phyloP scores from a whole-genome alignment of 2,329 filamentous ascomycete genomes.

The Drechslerella coelobrocha region DNA sequence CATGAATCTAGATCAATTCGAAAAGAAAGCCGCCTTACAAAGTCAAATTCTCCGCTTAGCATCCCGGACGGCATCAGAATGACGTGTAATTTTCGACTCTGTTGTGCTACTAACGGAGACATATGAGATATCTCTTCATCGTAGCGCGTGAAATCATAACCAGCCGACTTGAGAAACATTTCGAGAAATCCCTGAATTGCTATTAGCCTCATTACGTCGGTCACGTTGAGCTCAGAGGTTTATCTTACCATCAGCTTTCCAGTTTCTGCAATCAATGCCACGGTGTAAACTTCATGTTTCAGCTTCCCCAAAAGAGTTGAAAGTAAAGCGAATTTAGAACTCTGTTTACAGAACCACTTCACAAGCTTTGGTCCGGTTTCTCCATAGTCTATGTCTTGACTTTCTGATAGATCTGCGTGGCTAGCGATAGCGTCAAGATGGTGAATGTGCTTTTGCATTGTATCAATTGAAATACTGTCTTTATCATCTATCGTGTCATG shows the following conservation, averaged over 20 bases:
- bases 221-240: not conserved
- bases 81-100: constrained; percentile 13
- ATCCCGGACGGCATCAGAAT: constrained; percentile 20
- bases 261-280: constrained; percentile 23
- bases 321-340: constrained; percentile 34
- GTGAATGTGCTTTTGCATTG: constrained; percentile 22
- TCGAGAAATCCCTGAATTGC: constrained; percentile 21
- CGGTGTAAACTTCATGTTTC: constrained; percentile 15
- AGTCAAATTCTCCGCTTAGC: not conserved
- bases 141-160: constrained; percentile 24
- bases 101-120: not conserved
- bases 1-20: not conserved
- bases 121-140: not conserved
- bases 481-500: constrained; percentile 14
- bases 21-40: constrained; percentile 15
- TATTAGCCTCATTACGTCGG: not conserved
- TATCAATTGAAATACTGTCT: constrained; percentile 1
- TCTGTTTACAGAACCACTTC: constrained; percentile 42
- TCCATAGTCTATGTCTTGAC: not conserved
- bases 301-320: constrained; percentile 18
- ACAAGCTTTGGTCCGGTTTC: constrained; percentile 22
- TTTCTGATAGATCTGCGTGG: constrained; percentile 26
- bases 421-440: constrained; percentile 29
- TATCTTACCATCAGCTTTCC: constrained; percentile 35
- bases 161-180: constrained; percentile 25